These are phyloP conservation scores for Neonothopanus nambi DNA, from an alignment of 1,284 basidiomycete genomes.

Conservation along the genomic window DNA sequence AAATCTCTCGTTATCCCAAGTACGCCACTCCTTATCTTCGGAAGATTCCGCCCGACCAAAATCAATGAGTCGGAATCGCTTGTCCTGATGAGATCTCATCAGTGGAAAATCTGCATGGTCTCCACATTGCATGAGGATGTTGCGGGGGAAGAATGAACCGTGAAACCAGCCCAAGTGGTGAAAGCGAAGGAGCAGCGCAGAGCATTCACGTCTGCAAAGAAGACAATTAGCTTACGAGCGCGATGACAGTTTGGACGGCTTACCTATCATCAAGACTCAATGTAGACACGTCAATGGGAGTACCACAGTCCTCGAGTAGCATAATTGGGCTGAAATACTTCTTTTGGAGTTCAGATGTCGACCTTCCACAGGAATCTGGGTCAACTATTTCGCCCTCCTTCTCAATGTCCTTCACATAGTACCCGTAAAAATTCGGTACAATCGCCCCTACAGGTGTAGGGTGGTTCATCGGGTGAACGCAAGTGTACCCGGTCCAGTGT, in stretches of 20 bases:
- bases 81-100: slow-evolving; percentile 26
- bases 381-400: slow-evolving; percentile 4
- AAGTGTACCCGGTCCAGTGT: slow-evolving; percentile 48
- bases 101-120: slow-evolving; percentile 37
- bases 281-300: slow-evolving; percentile 28
- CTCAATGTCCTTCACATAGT: slow-evolving; percentile 38
- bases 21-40: neutral
- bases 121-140: slow-evolving; percentile 48
- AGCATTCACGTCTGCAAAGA: slow-evolving; percentile 8
- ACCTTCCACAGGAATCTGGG: slow-evolving; percentile 9
- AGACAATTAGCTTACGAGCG: neutral
- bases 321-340: slow-evolving; percentile 43
- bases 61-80: slow-evolving; percentile 53
- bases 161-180: slow-evolving; percentile 12
- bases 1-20: slow-evolving; percentile 2
- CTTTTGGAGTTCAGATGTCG: neutral
- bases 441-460: slow-evolving; percentile 47
- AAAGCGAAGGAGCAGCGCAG: slow-evolving; percentile 9
- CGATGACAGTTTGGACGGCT: slow-evolving; percentile 12
- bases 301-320: slow-evolving; percentile 52
- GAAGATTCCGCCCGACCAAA: slow-evolving; percentile 34
- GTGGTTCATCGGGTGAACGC: slow-evolving; percentile 38
- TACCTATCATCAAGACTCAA: slow-evolving; percentile 38
- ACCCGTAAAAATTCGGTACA: slow-evolving; percentile 57
- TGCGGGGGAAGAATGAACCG: slow-evolving; percentile 33